Evolutionary conservation across 331 rosid genomes (phyloP), one percentile per base, ranked within the genome.

Genomic region (Acacia concinna): DNA sequence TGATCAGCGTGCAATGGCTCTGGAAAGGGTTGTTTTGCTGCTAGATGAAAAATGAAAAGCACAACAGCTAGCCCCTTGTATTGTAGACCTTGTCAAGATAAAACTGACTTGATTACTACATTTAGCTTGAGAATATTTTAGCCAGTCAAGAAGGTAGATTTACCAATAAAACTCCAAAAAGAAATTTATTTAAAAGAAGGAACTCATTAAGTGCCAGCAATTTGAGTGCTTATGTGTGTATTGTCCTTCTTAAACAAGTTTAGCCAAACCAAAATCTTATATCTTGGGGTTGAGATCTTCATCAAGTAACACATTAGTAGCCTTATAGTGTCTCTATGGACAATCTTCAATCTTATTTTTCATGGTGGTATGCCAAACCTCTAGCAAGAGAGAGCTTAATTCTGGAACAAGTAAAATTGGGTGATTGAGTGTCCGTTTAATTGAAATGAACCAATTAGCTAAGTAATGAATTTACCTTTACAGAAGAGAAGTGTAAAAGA

Each of bases 231-330:
- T 35, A 86, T 86, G 47, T 84, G 90, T 1, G 88, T 87, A 14
- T 84, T 76, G 3, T 79, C 88, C 71, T n/a, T 76, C 90, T 64
- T 87, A 86, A 76, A 84, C 80, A 0, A 87, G 90, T 37, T 84
- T 87, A 18, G 90, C 90, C 75, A 87, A 81, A 76, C 90, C 90
- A 68, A 87, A 87, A 71, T 87, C 90, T 4, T 88, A 87, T 71
- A 87, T 87, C 79, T 84, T 87, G 43, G 88, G 84, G 0, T 84
- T 73, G 27, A 87, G 81, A 79, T 79, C 73, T 28, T 62, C 72
- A 67, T 87, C 90, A 78, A 84, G 88, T 30, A 87, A 43, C 9
- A 79, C 57, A 73, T 79, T 79, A 18, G 78, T 73, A 12, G 78
- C 57, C 47, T 79, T 79, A n/a, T n/a, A 11, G 73, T 79, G 34